Base-by-base conservation (phyloP, 176 grass and related monocot genomes). In the Zizania latifolia region DNA sequence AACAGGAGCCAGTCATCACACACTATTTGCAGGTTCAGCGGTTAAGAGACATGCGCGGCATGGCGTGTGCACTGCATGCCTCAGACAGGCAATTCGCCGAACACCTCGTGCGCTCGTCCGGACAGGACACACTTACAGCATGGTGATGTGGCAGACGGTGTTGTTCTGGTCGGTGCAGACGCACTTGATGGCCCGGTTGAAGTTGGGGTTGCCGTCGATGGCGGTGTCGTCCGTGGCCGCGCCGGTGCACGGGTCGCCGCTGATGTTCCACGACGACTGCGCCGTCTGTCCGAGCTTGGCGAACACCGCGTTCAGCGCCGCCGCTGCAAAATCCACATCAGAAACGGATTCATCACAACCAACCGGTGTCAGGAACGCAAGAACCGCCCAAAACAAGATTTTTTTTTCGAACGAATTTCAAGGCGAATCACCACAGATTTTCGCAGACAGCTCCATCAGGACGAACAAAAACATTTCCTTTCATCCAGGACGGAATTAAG, bases 201-300 rank as follows among this genome's bases (percentile, higher is more conserved):
- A 85, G 55, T 5, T n/a, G 1, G 6, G 0, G 35, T 77, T 40
- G 69, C n/a, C 1, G 64, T 93, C 90, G 32, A 89, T 37, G 58
- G 4, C 5, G 32, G 80, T 85, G 16, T 4, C 22, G 70, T 93
- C 90, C 29, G 83, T 83, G 53, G 94, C 90, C 22, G 56, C 36
- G 70, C 94, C 94, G 70, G 80, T 97, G 84, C 94, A 97, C n/a
- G 88, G 94, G 57, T 97, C 75, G 50, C 94, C 94, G 78, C 90
- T 97, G 84, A 93, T 81, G 86, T 93, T 97, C 94, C 94, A 97
- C 26, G 76, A 21, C 15, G 90, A 7, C 14, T 73, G 15, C 65
- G 90, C 85, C 58, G 14, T 60, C 75, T 30, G 37, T 9, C 78
- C 78, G 38, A 89, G 90, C 60, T 87, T 81, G 26, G 51, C 88